Percentiles rank a stretch among this genome's conserved stretches.
phyloP scores from a whole-genome alignment of 225 moss, liverwort and hornwort species.

The Pseudisothecium myosuroides region DNA sequence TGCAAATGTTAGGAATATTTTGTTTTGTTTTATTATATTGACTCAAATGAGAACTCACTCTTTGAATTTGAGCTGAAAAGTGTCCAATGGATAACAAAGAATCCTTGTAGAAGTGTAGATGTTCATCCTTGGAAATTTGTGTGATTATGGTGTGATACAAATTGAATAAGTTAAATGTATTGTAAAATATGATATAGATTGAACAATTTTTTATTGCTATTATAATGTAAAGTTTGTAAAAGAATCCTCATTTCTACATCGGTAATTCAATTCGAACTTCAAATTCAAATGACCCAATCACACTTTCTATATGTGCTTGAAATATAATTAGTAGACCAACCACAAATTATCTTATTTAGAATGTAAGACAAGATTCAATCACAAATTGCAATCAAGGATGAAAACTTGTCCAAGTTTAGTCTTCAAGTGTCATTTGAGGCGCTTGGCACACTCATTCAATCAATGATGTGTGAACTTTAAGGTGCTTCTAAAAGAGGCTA shows the following conservation, averaged over 20 bases:
- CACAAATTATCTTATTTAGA: background rate
- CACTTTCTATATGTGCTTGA: fast-evolving
- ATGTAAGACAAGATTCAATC: background rate
- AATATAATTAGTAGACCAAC: background rate
- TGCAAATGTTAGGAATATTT: background rate
- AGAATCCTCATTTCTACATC: background rate
- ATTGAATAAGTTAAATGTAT: background rate
- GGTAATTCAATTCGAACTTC: fast-evolving
- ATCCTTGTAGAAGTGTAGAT: background rate
- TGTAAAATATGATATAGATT: background rate
- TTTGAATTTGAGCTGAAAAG: background rate
- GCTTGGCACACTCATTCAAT: background rate
- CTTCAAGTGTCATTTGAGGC: background rate
- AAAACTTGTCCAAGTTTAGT: fast-evolving
- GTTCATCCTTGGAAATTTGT: background rate
- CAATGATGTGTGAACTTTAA: background rate
- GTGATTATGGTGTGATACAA: fast-evolving
- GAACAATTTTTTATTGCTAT: background rate
- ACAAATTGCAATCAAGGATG: background rate
- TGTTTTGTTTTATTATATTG: background rate
- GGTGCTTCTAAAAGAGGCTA: background rate
- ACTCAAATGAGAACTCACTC: background rate
- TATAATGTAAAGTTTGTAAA: background rate
- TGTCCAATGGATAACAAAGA: no score
- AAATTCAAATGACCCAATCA: background rate